Conservation (phyloP, 1,284 basidiomycete species). For the Vanrija pseudolonga region DNA sequence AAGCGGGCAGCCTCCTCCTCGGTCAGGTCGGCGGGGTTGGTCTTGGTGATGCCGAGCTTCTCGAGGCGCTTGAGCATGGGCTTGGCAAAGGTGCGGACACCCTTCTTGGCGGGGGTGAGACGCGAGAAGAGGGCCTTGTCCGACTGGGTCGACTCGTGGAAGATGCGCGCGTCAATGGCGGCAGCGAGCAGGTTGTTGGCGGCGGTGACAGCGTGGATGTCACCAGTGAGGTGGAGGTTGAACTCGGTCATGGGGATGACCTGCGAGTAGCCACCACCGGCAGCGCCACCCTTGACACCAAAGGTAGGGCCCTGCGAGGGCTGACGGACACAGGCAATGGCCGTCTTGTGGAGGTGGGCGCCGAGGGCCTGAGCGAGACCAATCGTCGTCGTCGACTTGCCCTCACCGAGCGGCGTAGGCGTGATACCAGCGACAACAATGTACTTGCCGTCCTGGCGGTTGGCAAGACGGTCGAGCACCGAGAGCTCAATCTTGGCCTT, state of each 20-base stretch:
- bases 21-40: constrained; percentile 84
- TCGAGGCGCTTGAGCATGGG: constrained; percentile 93
- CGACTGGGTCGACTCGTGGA: constrained; percentile 93
- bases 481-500: constrained; percentile 96
- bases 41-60: constrained; percentile 96
- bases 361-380: constrained; percentile 95
- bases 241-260: constrained; percentile 99
- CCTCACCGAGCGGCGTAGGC: constrained; percentile 95
- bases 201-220: constrained; percentile 96
- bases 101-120: constrained; percentile 89
- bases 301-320: constrained; percentile 98
- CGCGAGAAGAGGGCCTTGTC: constrained; percentile 94
- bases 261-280: constrained; percentile 97
- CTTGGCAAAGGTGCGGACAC: constrained; percentile 88
- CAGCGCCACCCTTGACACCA: constrained; percentile 98
- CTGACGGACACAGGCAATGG: constrained; percentile 98
- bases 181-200: constrained; percentile 97
- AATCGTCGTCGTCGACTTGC: constrained; percentile 98
- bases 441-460: constrained; percentile 89
- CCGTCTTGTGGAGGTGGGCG: constrained; percentile 84
- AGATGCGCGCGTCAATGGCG: constrained; percentile 94
- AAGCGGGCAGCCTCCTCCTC: constrained; percentile 88
- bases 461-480: constrained; percentile 76
- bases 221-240: constrained; percentile 81
- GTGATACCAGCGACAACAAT: constrained; percentile 97